phyloP scores from a whole-genome alignment of 2,329 filamentous ascomycete species.

The Grosmannia clavigera region DNA sequence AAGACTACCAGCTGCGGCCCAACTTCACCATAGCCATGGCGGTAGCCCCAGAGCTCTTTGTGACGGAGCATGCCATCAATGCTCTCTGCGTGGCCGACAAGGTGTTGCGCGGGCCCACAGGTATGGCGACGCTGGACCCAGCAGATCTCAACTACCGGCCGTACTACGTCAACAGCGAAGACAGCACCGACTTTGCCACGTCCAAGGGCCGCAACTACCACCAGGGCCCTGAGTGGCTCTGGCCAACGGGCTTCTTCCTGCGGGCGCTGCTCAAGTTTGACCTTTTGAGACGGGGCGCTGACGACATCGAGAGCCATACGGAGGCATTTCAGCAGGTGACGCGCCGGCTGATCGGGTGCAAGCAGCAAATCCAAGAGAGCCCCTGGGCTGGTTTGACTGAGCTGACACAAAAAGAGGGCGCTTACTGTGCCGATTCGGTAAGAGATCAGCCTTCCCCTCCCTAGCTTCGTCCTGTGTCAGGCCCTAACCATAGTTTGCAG shows the following conservation, averaged over 20 bases:
- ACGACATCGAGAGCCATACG: constrained; percentile 51
- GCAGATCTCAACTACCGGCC: constrained; percentile 86
- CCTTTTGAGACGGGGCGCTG: constrained; percentile 51
- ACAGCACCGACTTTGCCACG: constrained; percentile 81
- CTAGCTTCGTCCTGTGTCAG: neutral
- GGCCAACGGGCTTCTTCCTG: constrained; percentile 93
- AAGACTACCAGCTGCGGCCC: constrained; percentile 90
- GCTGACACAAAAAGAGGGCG: constrained; percentile 81
- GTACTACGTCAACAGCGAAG: constrained; percentile 90
- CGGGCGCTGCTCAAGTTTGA: constrained; percentile 87
- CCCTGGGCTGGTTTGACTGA: constrained; percentile 87
- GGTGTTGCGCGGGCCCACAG: constrained; percentile 70
- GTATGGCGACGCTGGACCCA: constrained; percentile 93
- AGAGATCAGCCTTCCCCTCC: constrained; percentile 23
- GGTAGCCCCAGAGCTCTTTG: constrained; percentile 80
- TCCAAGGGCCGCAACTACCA: constrained; percentile 96
- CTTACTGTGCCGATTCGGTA: constrained; percentile 77
- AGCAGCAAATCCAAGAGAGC: constrained; percentile 66
- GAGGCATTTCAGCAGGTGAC: constrained; percentile 96
- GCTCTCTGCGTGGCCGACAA: constrained; percentile 72
- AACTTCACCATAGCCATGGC: constrained; percentile 97
- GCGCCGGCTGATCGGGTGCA: constrained; percentile 67
- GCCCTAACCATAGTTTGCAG: constrained; percentile 25
- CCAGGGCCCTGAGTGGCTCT: constrained; percentile 95
- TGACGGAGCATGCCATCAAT: constrained; percentile 61